Evolutionary conservation across 1,284 basidiomycete species (phyloP), one percentile per base, ranked within the genome.

Genomic region (Cerioporus squamosus): DNA sequence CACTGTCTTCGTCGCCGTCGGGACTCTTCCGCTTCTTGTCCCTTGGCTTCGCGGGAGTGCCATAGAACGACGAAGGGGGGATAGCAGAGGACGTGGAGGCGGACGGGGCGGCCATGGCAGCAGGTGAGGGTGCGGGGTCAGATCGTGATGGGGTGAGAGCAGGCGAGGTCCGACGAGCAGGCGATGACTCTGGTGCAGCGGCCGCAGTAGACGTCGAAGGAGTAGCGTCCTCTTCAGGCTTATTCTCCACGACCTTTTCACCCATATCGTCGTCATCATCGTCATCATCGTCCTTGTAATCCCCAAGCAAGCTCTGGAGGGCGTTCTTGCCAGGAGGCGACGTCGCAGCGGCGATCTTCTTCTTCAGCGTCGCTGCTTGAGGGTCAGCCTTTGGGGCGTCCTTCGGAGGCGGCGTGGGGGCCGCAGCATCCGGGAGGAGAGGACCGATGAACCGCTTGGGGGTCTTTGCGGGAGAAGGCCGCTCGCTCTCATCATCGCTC

Each of bases 371-470:
- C 36, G 76, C 74, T 5, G 88, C 85, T 69, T 89, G 87, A 14
- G 87, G 88, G 66, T 91, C 87, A 7, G 66, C 50, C 22, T 61
- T 26, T 17, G 56, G 61, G 49, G 54, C 70, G 63, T 24, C 68
- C 59, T 60, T 66, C 43, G 57, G 62, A 10, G 68, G 43, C n/a
- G 68, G 65, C 43, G 51, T 36, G 8, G 46, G 23, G 70, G 64
- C 10, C 59, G 23, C 15, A 79, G 33, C 72, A 1, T 82, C 77
- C 31, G 90, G 88, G 36, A 88, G 75, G 36, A 81, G 69, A 18
- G 89, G 89, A 1, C 88, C 88, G 62, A 90, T 88, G 66, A 90
- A 87, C 4, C 81, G 78, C 38, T 68, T 71, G 7, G 77, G 68
- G 23, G 81, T 75, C 69, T 81, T 68, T 52, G 63, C 47, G 66